phyloP scores from a whole-genome alignment of 2,329 filamentous ascomycete genomes.

The Fusarium sp. region DNA sequence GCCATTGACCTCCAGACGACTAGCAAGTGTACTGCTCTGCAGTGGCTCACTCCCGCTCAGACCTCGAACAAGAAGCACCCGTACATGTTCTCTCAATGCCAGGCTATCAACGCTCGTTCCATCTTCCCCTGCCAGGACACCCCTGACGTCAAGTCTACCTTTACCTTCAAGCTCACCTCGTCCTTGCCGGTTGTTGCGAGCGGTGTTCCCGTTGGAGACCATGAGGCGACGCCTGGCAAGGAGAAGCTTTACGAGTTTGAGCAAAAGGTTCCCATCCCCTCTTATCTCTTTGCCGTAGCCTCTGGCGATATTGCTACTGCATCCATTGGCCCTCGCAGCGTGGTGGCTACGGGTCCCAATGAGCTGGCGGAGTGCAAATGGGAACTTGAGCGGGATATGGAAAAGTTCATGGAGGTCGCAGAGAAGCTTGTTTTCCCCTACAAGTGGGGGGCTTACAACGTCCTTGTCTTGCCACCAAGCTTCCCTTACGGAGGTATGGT shows the following conservation, averaged over 20 bases:
- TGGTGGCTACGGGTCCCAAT: conserved; percentile 89
- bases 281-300: conserved; percentile 94
- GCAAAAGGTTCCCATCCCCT: conserved; percentile 92
- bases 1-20: conserved; percentile 84
- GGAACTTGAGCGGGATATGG: conserved; percentile 92
- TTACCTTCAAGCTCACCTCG: conserved; percentile 88
- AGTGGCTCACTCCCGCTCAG: conserved; percentile 94
- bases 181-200: conserved; percentile 92
- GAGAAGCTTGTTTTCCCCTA: conserved; percentile 89
- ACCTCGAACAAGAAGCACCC: conserved; percentile 96
- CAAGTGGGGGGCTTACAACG: conserved; percentile 95
- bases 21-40: conserved; percentile 87
- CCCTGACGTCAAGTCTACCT: conserved; percentile 96
- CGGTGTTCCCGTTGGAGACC: conserved; percentile 71
- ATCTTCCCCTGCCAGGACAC: conserved; percentile 98
- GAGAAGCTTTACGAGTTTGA: conserved; percentile 84
- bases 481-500: conserved; percentile 85
- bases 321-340: conserved; percentile 86
- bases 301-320: conserved; percentile 87
- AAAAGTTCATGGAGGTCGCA: conserved; percentile 89
- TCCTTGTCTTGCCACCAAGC: conserved; percentile 87
- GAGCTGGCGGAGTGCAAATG: conserved; percentile 86
- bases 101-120: conserved; percentile 94
- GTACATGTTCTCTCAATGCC: conserved; percentile 98
- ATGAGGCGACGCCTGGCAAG: conserved; percentile 57